These are phyloP conservation scores for Cladosporium sp. DNA, from an alignment of 2,329 filamentous ascomycete species.

Conservation along the genomic window DNA sequence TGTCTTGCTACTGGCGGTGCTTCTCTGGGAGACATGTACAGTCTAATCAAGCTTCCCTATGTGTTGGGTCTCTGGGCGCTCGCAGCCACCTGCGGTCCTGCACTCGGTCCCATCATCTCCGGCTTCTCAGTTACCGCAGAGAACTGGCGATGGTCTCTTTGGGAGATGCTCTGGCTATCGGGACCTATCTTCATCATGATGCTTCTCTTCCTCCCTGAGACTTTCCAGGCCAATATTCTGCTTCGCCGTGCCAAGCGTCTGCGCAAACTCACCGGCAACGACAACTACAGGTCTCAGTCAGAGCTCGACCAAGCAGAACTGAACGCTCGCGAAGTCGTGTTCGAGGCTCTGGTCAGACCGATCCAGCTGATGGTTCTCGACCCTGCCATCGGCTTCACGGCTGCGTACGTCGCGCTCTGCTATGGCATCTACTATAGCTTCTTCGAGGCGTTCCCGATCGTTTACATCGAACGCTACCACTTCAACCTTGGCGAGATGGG, in stretches of 20 bases:
- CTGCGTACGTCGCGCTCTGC: constrained; percentile 62
- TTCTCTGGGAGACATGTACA: constrained; percentile 48
- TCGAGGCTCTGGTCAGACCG: constrained; percentile 64
- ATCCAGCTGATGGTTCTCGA: constrained; percentile 48
- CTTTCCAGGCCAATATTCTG: constrained; percentile 59
- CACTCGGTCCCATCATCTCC: constrained; percentile 61
- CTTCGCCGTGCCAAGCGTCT: constrained; percentile 63
- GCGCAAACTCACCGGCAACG: constrained; percentile 61
- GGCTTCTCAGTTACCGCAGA: constrained; percentile 60
- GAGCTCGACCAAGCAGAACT: constrained; percentile 65
- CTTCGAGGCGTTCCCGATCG: constrained; percentile 68
- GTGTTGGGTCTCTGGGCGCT: constrained; percentile 62
- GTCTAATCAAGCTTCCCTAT: constrained; percentile 58
- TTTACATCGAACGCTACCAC: constrained; percentile 61
- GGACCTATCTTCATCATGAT: constrained; percentile 60
- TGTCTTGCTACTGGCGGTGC: constrained; percentile 61
- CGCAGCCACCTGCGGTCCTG: constrained; percentile 52
- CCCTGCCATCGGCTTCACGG: constrained; percentile 63
- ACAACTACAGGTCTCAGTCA: constrained; percentile 59
- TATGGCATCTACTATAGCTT: constrained; percentile 64
- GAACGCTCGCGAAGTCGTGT: constrained; percentile 49
- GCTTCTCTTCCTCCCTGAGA: constrained; percentile 64
- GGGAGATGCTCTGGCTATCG: constrained; percentile 63
- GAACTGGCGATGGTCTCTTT: constrained; percentile 63
- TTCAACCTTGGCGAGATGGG: constrained; percentile 62